Base-by-base conservation (phyloP, 805 yeast genomes). In the Sugiyamaella chiloensis region DNA sequence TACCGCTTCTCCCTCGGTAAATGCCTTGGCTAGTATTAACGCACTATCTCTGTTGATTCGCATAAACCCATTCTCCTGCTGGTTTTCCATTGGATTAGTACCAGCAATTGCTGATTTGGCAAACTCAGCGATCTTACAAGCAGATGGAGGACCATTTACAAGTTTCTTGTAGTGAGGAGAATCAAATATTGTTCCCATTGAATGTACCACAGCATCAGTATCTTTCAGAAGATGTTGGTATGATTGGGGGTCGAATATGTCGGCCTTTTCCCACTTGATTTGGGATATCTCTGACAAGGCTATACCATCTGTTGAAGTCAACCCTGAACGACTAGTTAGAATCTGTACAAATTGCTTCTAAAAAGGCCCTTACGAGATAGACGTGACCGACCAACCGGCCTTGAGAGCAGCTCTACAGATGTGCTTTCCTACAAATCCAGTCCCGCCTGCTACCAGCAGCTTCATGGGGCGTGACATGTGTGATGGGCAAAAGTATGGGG, bases 391-490 rank as follows among this genome's bases (percentile, higher is more conserved):
- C 62, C 73, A 79, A 0, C 95, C 95, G 16, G 76, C 63, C 19
- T 64, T 66, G 1, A 85, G 64, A 0, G 85, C 95, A 2, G 74
- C 73, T 60, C 82, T 83, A 60, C 95, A 86, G 6, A 90, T 80
- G 27, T 81, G 69, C 48, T 70, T 73, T 9, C 96, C 84, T 14
- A 90, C 64, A 60, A 87, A 87, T 6, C 97, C 97, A 55, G 79
- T 80, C 0, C 97, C 96, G 14, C 98, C 98, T 59, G 89, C 79
- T 0, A 89, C 87, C 2, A 87, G 79, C 2, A 78, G 53, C 40
- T 52, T 55, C 40, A 39, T 46, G n/a, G n/a, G n/a, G n/a, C n/a
- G n/a, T n/a, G n/a, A n/a, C n/a, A n/a, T n/a, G n/a, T n/a, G n/a
- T n/a, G n/a, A n/a, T n/a, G n/a, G n/a, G n/a, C n/a, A n/a, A n/a